Evolutionary conservation across 306 rosid species (phyloP).

Genomic region (Coriaria nepalensis): DNA sequence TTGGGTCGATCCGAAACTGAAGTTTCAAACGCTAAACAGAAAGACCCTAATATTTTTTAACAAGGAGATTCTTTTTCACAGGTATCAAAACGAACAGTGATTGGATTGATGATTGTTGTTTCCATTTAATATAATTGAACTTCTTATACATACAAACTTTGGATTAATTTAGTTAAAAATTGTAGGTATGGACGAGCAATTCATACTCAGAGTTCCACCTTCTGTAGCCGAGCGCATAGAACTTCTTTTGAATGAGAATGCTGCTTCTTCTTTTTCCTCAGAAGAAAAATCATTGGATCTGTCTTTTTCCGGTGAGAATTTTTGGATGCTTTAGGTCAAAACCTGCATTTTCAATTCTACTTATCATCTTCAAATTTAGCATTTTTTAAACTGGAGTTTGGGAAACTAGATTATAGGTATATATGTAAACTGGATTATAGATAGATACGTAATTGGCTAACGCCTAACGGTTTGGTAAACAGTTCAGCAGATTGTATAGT

Average conservation of each 20-base stretch:
- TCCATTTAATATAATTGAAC: background rate
- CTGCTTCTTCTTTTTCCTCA: constrained; percentile 28
- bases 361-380: too few species aligned
- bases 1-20: too few species aligned
- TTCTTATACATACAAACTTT: constrained; percentile 1
- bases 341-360: background rate
- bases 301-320: constrained; percentile 28
- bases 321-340: background rate
- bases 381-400: too few species aligned
- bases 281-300: constrained; percentile 39
- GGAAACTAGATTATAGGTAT: background rate
- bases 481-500: background rate
- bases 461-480: background rate
- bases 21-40: too few species aligned
- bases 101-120: too few species aligned
- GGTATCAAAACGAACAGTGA: too few species aligned
- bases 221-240: constrained; percentile 43
- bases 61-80: too few species aligned
- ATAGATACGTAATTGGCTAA: background rate
- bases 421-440: background rate
- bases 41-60: too few species aligned
- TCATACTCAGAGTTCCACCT: constrained; percentile 43
- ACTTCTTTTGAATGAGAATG: constrained; percentile 27
- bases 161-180: constrained; percentile 4
- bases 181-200: constrained; percentile 47